phyloP scores from a whole-genome alignment of 2,329 filamentous ascomycete species.

The Diaporthe amygdali region DNA sequence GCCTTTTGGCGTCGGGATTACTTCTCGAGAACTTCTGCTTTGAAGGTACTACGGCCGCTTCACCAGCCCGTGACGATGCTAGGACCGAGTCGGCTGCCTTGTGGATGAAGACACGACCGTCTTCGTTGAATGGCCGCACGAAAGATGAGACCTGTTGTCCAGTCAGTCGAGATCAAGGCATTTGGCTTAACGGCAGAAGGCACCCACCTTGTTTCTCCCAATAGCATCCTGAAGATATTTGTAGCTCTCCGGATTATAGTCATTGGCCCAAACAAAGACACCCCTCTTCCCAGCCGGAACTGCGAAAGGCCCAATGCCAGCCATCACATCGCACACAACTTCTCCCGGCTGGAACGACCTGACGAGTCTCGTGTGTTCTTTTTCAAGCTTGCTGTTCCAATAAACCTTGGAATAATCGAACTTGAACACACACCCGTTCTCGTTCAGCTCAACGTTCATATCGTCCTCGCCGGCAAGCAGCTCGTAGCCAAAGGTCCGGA shows the following conservation, averaged over 20 bases:
- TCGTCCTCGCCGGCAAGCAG: constrained; percentile 83
- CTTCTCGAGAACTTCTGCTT: constrained; percentile 44
- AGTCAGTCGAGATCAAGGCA: constrained; percentile 21
- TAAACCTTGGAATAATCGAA: constrained; percentile 98
- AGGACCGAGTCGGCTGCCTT: constrained; percentile 67
- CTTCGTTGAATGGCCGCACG: constrained; percentile 80
- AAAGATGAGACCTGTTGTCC: constrained; percentile 63
- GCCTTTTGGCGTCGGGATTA: constrained; percentile 32
- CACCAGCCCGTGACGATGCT: constrained; percentile 52
- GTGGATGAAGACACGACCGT: constrained; percentile 82
- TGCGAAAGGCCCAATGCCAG: constrained; percentile 93
- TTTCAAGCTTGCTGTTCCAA: constrained; percentile 93
- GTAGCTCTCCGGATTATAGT: constrained; percentile 91
- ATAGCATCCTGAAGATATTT: constrained; percentile 74
- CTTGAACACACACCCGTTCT: constrained; percentile 83
- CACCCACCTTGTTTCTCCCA: constrained; percentile 75
- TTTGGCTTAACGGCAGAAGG: not conserved
- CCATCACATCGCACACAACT: constrained; percentile 96
- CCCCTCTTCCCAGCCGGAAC: constrained; percentile 87
- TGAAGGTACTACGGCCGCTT: constrained; percentile 58
- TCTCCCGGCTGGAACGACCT: constrained; percentile 80
- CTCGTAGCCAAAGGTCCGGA: constrained; percentile 92
- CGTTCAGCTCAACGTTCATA: constrained; percentile 80
- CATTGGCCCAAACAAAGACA: constrained; percentile 95
- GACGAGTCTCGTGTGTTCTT: constrained; percentile 84